phyloP scores from a whole-genome alignment of 2,329 filamentous ascomycete species.

The Incumbomyces lentus region DNA sequence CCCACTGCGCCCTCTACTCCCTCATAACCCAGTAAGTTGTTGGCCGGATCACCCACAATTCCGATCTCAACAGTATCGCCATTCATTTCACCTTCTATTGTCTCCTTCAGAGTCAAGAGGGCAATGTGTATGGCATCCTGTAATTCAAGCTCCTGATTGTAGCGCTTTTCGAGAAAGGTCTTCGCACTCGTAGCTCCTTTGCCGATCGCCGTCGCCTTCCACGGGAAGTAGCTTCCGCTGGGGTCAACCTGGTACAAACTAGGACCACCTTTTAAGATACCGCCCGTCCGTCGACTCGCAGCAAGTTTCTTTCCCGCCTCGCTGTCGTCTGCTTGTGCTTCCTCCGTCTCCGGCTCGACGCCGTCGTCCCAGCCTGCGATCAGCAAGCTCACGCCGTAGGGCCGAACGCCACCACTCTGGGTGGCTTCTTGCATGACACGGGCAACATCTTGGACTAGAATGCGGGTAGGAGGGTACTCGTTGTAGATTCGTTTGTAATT shows the following conservation, averaged over 20 bases:
- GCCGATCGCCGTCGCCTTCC: conserved; percentile 98
- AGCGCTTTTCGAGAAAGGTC: conserved; percentile 98
- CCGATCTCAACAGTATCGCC: conserved; percentile 97
- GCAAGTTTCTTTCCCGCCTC: conserved; percentile 60
- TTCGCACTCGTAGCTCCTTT: conserved; percentile 98
- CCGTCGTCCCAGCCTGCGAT: conserved; percentile 98
- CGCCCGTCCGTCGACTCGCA: conserved; percentile 76
- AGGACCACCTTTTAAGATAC: conserved; percentile 87
- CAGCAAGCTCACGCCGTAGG: conserved; percentile 90
- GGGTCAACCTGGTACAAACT: conserved; percentile 98
- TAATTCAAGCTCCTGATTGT: conserved; percentile 90
- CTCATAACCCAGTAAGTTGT: conserved; percentile 84
- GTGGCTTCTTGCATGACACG: conserved; percentile 98
- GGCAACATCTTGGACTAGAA: conserved; percentile 97
- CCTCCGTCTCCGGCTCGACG: conserved; percentile 70
- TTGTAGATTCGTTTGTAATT: conserved; percentile 99
- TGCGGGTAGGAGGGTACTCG: conserved; percentile 98
- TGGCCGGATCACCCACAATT: conserved; percentile 91
- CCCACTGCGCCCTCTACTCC: conserved; percentile 76
- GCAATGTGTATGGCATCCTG: conserved; percentile 93
- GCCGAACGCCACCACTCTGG: conserved; percentile 91
- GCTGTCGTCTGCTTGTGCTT: conserved; percentile 22
- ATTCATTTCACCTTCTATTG: conserved; percentile 98
- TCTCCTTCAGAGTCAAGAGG: conserved; percentile 93
- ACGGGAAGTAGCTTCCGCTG: conserved; percentile 97